Evolutionary conservation across 306 rosid species (phyloP), one percentile per base, ranked within the genome.

Genomic region (Pterocarpus santalinus): DNA sequence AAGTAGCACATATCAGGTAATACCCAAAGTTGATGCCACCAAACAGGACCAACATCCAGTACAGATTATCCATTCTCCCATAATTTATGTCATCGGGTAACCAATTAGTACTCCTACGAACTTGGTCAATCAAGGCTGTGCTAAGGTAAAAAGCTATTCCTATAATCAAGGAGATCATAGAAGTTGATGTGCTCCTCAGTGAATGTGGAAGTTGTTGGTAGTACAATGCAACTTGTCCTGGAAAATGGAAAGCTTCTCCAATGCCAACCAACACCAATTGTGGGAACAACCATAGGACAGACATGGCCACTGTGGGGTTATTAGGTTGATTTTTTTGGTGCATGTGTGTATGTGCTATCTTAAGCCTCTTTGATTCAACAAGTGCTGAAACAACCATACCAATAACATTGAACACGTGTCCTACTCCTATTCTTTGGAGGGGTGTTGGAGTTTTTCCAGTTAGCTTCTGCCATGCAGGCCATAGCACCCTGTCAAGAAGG

Each of bases 241-340:
- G 97, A 68, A 88, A 87, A 72, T 90, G 94, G 75, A 93, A 91
- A 3, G 94, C 90, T 82, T 88, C 96, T 60, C 96, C 96, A 13
- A 88, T 30, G 0, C 97, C 92, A 62, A 83, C 87, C 57, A 90
- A 34, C 64, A 65, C 86, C 56, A 89, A 41, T 11, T 91, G 94
- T 55, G 91, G 94, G 68, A 86, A 81, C 38, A 90, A 82, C 97
- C 97, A 93, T 0, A 90, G 55, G 2, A 66, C 73, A 0, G 65
- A 83, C 87, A 90, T 86, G 5, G 82, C 60, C 49, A 61, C 82
- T 8, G 6, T 28, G 53, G 73, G 35, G n/a, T 53, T 16, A 2
- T 22, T 22, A 22, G 34, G 22, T 5, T 64, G 65, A 15, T 46
- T 67, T 13, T 47, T 22, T 49, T 2, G 49, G 49, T 4, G 5